phyloP scores from a whole-genome alignment of 805 yeast genomes.

The Cyberlindnera mycetangii region DNA sequence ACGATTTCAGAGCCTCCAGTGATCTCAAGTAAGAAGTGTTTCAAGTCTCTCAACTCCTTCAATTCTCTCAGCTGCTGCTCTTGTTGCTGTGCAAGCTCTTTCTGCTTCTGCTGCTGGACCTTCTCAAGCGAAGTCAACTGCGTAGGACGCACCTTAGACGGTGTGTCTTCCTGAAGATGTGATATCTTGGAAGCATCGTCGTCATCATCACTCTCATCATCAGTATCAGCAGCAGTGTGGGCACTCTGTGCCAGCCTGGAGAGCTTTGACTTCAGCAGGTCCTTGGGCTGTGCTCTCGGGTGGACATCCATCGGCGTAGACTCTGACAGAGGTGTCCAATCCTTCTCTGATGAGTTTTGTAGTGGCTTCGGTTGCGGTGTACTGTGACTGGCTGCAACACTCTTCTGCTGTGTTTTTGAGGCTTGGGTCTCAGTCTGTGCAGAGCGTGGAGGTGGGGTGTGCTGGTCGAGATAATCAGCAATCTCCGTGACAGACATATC shows the following conservation, averaged over 20 bases:
- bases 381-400: neutral
- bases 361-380: neutral
- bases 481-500: conserved; percentile 13
- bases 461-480: conserved; percentile 20
- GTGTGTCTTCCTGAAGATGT: conserved; percentile 21
- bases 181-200: conserved; percentile 8
- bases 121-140: conserved; percentile 2
- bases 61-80: conserved; percentile 11
- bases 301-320: conserved; percentile 25
- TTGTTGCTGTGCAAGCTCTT: conserved; percentile 1
- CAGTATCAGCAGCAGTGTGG: conserved; percentile 4
- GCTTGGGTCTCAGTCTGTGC: neutral
- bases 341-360: conserved; percentile 19
- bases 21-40: conserved; percentile 10
- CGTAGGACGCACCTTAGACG: conserved; percentile 21
- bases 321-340: conserved; percentile 26
- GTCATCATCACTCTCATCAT: conserved; percentile 12
- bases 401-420: neutral
- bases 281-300: conserved; percentile 25
- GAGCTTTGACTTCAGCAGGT: conserved; percentile 25
- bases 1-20: conserved; percentile 14
- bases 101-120: conserved; percentile 5
- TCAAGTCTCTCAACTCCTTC: conserved; percentile 22
- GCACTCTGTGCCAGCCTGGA: conserved; percentile 22
- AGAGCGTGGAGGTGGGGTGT: neutral